These are phyloP conservation scores for Aspergillus bridgeri DNA, from an alignment of 495 filamentous ascomycete genomes.

Conservation along the genomic window DNA sequence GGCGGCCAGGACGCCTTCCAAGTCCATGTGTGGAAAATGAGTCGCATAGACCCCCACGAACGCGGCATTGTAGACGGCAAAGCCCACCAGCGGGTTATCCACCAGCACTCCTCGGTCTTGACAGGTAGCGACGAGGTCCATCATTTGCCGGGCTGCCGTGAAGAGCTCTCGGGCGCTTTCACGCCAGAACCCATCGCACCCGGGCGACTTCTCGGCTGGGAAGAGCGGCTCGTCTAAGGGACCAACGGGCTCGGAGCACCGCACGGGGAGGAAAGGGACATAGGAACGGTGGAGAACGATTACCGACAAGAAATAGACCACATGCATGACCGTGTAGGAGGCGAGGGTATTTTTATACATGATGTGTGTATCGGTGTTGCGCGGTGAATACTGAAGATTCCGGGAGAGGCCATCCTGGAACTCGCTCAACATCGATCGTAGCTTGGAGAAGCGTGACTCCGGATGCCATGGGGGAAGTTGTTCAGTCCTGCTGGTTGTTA, in stretches of 20 bases:
- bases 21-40: constrained; percentile 79
- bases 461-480: constrained; percentile 60
- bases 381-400: constrained; percentile 65
- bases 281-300: constrained; percentile 81
- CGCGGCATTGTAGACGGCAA: constrained; percentile 77
- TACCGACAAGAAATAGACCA: constrained; percentile 69
- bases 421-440: constrained; percentile 56
- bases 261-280: constrained; percentile 75
- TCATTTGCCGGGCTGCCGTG: constrained; percentile 66
- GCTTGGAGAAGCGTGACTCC: constrained; percentile 58
- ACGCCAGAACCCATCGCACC: constrained; percentile 65
- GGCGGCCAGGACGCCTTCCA: constrained; percentile 52
- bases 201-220: constrained; percentile 47
- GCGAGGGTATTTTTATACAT: constrained; percentile 67
- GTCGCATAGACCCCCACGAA: constrained; percentile 67
- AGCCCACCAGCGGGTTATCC: constrained; percentile 77
- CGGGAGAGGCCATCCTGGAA: constrained; percentile 68
- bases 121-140: constrained; percentile 72
- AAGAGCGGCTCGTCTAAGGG: constrained; percentile 72
- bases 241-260: constrained; percentile 63
- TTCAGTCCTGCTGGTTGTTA: constrained; percentile 33
- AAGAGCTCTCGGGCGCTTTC: constrained; percentile 72
- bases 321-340: constrained; percentile 73
- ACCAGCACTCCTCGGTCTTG: constrained; percentile 66
- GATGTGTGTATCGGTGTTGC: constrained; percentile 79